Conservation (phyloP, 768 basidiomycete genomes). For the Boletus tylopilopsis region DNA sequence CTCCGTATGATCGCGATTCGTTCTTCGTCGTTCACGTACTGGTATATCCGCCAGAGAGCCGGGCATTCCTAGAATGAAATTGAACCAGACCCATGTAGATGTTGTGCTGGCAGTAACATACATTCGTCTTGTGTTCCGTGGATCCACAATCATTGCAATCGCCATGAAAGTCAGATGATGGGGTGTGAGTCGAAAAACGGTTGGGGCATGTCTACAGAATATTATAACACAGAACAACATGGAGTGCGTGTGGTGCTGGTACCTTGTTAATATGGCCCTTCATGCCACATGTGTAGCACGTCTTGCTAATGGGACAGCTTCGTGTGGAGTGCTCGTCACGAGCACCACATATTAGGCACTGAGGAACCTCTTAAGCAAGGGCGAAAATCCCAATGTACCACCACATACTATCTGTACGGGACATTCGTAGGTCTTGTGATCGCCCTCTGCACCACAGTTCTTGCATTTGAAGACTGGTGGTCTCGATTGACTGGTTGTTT, state of each 20-base stretch:
- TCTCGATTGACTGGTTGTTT: conserved; percentile 37
- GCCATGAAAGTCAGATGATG: conserved; percentile 28
- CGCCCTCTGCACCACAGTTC: conserved; percentile 70
- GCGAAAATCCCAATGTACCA: not conserved
- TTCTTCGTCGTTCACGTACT: conserved; percentile 59
- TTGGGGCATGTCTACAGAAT: conserved; percentile 65
- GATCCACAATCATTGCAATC: conserved; percentile 73
- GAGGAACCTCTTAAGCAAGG: conserved; percentile 1
- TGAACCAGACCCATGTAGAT: not conserved
- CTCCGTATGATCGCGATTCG: conserved; percentile 39
- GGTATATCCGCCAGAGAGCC: conserved; percentile 76
- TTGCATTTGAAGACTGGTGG: conserved; percentile 61
- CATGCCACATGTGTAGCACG: conserved; percentile 79
- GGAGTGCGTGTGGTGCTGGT: not conserved
- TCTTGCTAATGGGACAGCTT: conserved; percentile 77
- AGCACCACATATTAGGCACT: conserved; percentile 82
- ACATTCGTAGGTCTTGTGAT: conserved; percentile 67
- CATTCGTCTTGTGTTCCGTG: conserved; percentile 58
- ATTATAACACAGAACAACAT: not conserved
- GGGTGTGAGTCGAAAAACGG: conserved; percentile 32
- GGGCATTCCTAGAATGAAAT: conserved; percentile 66
- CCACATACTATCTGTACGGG: conserved; percentile 63
- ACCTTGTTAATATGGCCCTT: conserved; percentile 77
- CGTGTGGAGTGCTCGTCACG: conserved; percentile 76
- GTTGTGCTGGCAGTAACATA: conserved; percentile 29